phyloP scores from a whole-genome alignment of 1,284 basidiomycete species.

The Ganoderma leucocontextum region DNA sequence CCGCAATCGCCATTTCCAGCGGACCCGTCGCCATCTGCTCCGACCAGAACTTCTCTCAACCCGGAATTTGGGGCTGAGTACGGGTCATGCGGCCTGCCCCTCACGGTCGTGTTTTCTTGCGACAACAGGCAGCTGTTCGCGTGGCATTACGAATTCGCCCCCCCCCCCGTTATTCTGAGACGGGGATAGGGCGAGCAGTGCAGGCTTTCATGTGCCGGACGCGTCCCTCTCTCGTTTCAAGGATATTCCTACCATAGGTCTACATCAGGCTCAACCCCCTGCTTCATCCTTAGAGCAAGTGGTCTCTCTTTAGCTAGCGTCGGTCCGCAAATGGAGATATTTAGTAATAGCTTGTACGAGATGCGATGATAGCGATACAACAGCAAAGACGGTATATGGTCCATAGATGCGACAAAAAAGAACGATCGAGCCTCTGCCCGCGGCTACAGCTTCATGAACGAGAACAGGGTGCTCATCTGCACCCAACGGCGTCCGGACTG shows the following conservation, averaged over 20 bases:
- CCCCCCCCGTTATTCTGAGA: too few species aligned
- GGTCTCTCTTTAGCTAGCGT: neutral
- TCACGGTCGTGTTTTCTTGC: too few species aligned
- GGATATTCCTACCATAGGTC: neutral
- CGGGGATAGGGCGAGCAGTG: neutral
- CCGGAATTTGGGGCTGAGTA: too few species aligned
- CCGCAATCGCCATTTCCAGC: too few species aligned
- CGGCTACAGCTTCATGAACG: slow-evolving; percentile 70
- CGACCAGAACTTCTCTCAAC: too few species aligned
- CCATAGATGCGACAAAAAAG: slow-evolving; percentile 1
- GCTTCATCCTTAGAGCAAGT: neutral
- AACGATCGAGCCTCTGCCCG: neutral
- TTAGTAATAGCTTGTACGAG: slow-evolving; percentile 1
- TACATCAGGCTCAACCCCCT: neutral
- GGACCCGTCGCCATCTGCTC: too few species aligned
- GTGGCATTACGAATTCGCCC: too few species aligned
- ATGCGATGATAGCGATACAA: slow-evolving; percentile 34
- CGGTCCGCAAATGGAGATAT: neutral
- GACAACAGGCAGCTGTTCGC: too few species aligned
- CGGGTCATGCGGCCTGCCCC: too few species aligned
- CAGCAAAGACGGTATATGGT: slow-evolving; percentile 22
- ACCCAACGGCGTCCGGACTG: slow-evolving; percentile 90
- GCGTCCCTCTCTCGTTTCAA: neutral
- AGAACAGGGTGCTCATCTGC: slow-evolving; percentile 79
- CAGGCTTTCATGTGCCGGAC: neutral